These are phyloP conservation scores for Rhododendron ferrugineum DNA, from an alignment of 148 eudicot genomes.

Conservation along the genomic window DNA sequence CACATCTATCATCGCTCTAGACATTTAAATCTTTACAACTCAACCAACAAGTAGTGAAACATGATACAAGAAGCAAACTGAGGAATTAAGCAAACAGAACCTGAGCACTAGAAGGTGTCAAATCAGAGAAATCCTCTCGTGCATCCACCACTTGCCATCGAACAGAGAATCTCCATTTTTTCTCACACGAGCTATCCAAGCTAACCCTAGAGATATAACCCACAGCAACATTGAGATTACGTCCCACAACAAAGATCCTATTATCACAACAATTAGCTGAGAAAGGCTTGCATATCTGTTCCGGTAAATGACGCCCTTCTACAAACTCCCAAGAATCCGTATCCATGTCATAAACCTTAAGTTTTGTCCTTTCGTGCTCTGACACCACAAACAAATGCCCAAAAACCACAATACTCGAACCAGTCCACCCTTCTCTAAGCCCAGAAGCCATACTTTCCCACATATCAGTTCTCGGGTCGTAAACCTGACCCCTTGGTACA, in stretches of 20 bases:
- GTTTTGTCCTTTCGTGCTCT: conserved; percentile 87
- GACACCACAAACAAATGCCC: conserved; percentile 82
- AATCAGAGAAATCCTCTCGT: conserved; percentile 42
- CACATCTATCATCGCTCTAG: conserved; percentile 13
- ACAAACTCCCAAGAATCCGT: conserved; percentile 82
- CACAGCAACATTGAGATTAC: conserved; percentile 76
- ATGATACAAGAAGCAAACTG: background rate
- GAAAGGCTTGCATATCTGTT: conserved; percentile 91
- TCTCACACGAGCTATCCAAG: conserved; percentile 11
- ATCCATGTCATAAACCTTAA: conserved; percentile 68
- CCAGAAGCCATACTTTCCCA: conserved; percentile 92
- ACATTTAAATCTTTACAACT: background rate
- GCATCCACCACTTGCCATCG: conserved; percentile 71
- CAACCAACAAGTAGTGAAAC: background rate
- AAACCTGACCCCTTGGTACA: conserved; percentile 81
- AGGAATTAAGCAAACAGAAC: conserved; percentile 60
- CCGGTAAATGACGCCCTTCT: conserved; percentile 74
- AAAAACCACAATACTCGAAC: conserved; percentile 75
- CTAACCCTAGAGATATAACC: conserved; percentile 46
- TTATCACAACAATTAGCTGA: conserved; percentile 51
- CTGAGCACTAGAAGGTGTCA: conserved; percentile 83
- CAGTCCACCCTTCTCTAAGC: conserved; percentile 93
- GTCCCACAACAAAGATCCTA: conserved; percentile 75
- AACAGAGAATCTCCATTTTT: conserved; percentile 51
- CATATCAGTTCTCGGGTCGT: conserved; percentile 62